These are phyloP conservation scores for Musa schizocarpa DNA, from an alignment of 176 grass and related monocot species.

Conservation along the genomic window DNA sequence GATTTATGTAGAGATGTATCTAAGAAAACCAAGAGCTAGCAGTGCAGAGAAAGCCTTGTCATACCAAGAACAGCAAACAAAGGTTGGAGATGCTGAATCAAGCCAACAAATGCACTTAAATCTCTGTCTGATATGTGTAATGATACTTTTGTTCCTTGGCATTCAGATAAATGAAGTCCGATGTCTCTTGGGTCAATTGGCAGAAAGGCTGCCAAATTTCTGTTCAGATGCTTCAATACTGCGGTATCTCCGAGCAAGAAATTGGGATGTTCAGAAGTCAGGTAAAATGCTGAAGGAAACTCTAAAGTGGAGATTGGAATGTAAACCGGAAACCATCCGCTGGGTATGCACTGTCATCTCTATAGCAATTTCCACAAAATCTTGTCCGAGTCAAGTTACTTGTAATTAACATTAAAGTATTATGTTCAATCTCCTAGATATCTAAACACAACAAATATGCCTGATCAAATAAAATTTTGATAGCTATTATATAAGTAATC, in stretches of 20 bases:
- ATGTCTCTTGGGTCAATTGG: constrained; percentile 30
- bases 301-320: constrained; percentile 58
- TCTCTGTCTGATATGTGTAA: background rate
- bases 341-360: constrained; percentile 36
- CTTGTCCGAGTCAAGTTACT: too few relatives aligned
- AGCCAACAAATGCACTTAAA: background rate
- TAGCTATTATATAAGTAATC: background rate
- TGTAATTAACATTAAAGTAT: too few relatives aligned
- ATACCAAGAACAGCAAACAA: constrained; percentile 1
- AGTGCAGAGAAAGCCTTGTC: background rate
- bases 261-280: constrained; percentile 56
- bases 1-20: background rate
- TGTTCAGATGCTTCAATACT: constrained; percentile 47
- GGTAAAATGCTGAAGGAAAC: constrained; percentile 64
- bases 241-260: constrained; percentile 55
- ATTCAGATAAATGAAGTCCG: constrained; percentile 64
- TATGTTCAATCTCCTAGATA: too few relatives aligned
- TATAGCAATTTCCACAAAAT: background rate
- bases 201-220: constrained; percentile 33
- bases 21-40: constrained; percentile 1
- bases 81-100: background rate
- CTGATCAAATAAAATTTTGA: too few relatives aligned
- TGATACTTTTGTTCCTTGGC: background rate
- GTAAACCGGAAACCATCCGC: constrained; percentile 47
- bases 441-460: too few relatives aligned